A percentile compares a stretch with the other conserved stretches of the same genome.
These are phyloP conservation scores for Eucalyptus cloeziana DNA, from an alignment of 345 rosid species.

Conservation along the genomic window DNA sequence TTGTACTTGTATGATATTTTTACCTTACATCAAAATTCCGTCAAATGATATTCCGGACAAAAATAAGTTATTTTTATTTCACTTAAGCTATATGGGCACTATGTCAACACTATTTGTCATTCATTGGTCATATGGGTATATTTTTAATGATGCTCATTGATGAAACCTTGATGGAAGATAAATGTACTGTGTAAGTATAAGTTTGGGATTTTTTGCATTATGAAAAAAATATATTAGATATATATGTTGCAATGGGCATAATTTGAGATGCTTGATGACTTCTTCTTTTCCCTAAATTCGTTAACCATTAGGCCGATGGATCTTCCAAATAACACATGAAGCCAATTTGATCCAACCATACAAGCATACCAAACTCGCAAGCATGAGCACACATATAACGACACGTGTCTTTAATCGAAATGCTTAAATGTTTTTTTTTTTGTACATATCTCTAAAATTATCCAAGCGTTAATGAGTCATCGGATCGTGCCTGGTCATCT, in stretches of 20 bases:
- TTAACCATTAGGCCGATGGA: background rate
- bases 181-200: no score
- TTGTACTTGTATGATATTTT: background rate
- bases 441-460: background rate
- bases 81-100: background rate
- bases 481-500: background rate
- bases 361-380: background rate
- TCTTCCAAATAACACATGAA: background rate
- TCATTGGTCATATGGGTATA: no score
- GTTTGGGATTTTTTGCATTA: background rate
- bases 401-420: background rate
- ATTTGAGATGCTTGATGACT: background rate
- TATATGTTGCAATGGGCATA: rapidly evolving
- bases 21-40: background rate
- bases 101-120: background rate
- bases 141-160: no score
- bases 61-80: rapidly evolving
- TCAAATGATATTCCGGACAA: background rate
- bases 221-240: background rate
- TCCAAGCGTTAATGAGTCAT: background rate
- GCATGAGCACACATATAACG: background rate
- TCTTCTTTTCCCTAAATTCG: background rate
- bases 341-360: background rate
- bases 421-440: background rate
- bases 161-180: no score